These are phyloP conservation scores for Catunica adiposa DNA, from an alignment of 2,329 filamentous ascomycete genomes.

Conservation along the genomic window DNA sequence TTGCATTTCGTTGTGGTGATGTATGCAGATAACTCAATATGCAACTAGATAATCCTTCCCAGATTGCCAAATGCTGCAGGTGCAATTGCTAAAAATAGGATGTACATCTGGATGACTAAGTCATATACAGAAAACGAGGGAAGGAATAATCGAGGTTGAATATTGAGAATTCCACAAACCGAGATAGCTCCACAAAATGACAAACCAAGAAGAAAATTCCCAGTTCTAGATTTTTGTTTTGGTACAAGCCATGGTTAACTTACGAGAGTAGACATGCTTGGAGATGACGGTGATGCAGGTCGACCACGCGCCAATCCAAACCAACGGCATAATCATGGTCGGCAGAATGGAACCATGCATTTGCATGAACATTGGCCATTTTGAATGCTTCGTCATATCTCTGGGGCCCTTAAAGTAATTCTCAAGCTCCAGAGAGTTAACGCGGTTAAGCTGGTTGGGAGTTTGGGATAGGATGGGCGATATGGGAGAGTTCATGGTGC, in stretches of 20 bases:
- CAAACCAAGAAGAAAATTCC: not conserved
- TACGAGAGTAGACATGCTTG: slow-evolving; percentile 22
- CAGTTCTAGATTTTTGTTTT: too few species aligned
- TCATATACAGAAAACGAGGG: not conserved
- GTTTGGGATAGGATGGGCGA: slow-evolving; percentile 12
- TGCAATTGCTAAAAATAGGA: not conserved
- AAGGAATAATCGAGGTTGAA: not conserved
- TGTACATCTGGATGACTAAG: not conserved
- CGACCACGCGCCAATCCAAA: slow-evolving; percentile 47
- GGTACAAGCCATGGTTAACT: too few species aligned
- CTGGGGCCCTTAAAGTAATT: slow-evolving; percentile 35
- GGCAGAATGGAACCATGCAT: slow-evolving; percentile 62
- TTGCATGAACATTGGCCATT: slow-evolving; percentile 59
- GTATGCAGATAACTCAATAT: not conserved
- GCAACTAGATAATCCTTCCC: not conserved
- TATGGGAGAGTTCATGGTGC: slow-evolving; percentile 10
- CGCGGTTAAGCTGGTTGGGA: slow-evolving; percentile 11
- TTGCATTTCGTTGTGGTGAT: not conserved
- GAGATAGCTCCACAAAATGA: not conserved
- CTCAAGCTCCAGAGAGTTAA: slow-evolving; percentile 14
- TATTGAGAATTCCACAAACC: not conserved
- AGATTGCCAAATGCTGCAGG: not conserved
- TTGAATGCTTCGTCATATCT: slow-evolving; percentile 56
- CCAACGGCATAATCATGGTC: slow-evolving; percentile 54
- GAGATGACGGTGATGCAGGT: slow-evolving; percentile 45